phyloP scores from a whole-genome alignment of 2,329 filamentous ascomycete species.

The Cladosporium sp. region DNA sequence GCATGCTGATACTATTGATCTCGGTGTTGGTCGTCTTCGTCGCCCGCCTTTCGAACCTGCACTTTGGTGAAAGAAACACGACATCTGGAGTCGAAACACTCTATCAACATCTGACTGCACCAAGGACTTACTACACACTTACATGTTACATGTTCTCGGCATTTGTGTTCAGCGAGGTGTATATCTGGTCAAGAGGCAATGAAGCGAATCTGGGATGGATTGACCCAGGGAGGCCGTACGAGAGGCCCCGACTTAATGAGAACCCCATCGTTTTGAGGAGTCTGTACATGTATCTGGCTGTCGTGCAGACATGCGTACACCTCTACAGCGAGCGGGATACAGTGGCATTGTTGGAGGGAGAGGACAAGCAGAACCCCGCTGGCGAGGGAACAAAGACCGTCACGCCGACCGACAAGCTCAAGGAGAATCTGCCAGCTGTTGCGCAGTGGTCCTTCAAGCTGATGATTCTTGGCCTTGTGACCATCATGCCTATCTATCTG shows the following conservation, averaged over 20 bases:
- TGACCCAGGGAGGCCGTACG: constrained; percentile 59
- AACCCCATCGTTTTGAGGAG: constrained; percentile 74
- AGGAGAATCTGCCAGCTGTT: constrained; percentile 11
- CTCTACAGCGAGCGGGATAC: constrained; percentile 70
- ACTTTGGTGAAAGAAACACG: constrained; percentile 56
- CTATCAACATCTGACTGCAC: constrained; percentile 48
- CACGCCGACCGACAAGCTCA: neutral
- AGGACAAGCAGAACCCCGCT: constrained; percentile 25
- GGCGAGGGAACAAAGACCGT: neutral
- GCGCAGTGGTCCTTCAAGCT: constrained; percentile 17
- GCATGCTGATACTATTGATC: constrained; percentile 70
- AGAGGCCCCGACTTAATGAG: constrained; percentile 78
- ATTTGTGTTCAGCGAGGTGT: constrained; percentile 74
- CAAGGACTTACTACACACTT: constrained; percentile 64
- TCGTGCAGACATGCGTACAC: constrained; percentile 66
- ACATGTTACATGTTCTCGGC: constrained; percentile 75
- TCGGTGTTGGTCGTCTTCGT: constrained; percentile 75
- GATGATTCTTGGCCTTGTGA: constrained; percentile 16
- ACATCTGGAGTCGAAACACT: constrained; percentile 64
- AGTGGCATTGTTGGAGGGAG: constrained; percentile 48
- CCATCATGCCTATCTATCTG: constrained; percentile 52
- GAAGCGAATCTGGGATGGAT: constrained; percentile 67
- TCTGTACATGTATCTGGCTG: constrained; percentile 64
- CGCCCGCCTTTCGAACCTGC: constrained; percentile 61
- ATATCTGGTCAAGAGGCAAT: constrained; percentile 60